A percentile compares a stretch with the other conserved stretches of the same genome.
Evolutionary conservation across 2,329 filamentous ascomycete genomes (phyloP).

Genomic region (Botrytis pseudocinerea): DNA sequence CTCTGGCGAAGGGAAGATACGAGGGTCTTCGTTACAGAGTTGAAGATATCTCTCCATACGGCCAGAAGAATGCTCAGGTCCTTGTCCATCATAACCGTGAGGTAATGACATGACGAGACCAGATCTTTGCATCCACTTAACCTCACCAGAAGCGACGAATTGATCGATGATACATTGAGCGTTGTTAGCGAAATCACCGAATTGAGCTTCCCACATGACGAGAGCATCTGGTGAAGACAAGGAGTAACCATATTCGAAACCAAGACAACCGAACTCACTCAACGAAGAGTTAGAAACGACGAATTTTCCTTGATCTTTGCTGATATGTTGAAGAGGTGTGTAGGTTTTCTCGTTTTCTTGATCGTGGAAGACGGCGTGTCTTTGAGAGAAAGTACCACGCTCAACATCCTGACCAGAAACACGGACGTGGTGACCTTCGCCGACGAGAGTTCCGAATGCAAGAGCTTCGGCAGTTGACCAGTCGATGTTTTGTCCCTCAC

Average conservation of each 20-base stretch:
- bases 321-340: conserved; percentile 86
- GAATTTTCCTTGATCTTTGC: conserved; percentile 90
- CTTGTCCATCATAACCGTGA: conserved; percentile 97
- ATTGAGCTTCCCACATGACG: conserved; percentile 99
- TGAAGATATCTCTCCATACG: conserved; percentile 97
- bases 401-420: conserved; percentile 98
- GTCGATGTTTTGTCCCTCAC: conserved; percentile 92
- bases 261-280: conserved; percentile 70
- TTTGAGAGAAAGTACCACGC: conserved; percentile 98
- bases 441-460: conserved; percentile 87
- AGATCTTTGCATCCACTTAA: conserved; percentile 98
- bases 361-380: conserved; percentile 95
- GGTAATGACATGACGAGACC: conserved; percentile 95
- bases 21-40: conserved; percentile 95
- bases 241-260: conserved; percentile 98
- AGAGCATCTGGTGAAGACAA: conserved; percentile 94
- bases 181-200: conserved; percentile 99
- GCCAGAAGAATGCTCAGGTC: conserved; percentile 96
- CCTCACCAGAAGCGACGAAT: conserved; percentile 95
- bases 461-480: conserved; percentile 97
- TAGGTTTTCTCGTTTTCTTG: conserved; percentile 92
- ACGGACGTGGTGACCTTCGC: conserved; percentile 94
- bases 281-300: conserved; percentile 95
- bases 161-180: conserved; percentile 99
- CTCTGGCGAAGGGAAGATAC: conserved; percentile 82